Percentiles rank a stretch among this genome's conserved stretches.
Evolutionary conservation across 2,329 filamentous ascomycete species (phyloP).

Genomic region (Knoxdaviesia capensis): DNA sequence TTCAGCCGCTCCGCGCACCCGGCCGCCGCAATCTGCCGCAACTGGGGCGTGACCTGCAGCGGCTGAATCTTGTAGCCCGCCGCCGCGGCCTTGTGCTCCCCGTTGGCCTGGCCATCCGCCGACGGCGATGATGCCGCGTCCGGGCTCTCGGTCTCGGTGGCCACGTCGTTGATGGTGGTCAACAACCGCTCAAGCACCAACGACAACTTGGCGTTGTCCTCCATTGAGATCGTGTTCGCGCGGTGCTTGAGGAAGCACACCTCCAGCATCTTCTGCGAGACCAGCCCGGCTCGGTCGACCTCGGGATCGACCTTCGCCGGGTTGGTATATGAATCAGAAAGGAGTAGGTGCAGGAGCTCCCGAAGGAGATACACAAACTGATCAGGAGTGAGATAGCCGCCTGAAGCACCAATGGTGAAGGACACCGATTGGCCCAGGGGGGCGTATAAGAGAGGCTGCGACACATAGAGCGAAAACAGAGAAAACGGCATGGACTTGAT

Average conservation of each 20-base stretch:
- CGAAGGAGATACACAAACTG: constrained; percentile 21
- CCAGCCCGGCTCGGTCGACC: constrained; percentile 14
- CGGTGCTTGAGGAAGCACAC: constrained; percentile 44
- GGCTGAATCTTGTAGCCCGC: not conserved
- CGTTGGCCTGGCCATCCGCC: too few relatives aligned
- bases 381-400: too few relatives aligned
- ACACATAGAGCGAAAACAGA: constrained; percentile 16
- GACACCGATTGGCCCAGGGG: too few relatives aligned
- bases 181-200: constrained; percentile 38
- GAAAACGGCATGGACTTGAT: constrained; percentile 41
- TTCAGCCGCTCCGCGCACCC: too few relatives aligned
- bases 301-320: constrained; percentile 18
- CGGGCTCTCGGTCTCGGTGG: too few relatives aligned
- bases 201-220: constrained; percentile 56
- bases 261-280: constrained; percentile 26
- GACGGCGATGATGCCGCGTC: too few relatives aligned
- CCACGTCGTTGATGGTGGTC: not conserved
- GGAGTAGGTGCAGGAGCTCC: constrained; percentile 22
- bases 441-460: too few relatives aligned
- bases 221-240: constrained; percentile 35
- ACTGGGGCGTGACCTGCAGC: not conserved
- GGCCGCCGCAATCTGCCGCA: too few relatives aligned
- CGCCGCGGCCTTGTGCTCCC: not conserved
- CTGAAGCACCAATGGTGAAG: too few relatives aligned
- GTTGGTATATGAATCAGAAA: constrained; percentile 18